These are phyloP conservation scores for Colletotrichum sp. DNA, from an alignment of 2,329 filamentous ascomycete species.

Conservation along the genomic window DNA sequence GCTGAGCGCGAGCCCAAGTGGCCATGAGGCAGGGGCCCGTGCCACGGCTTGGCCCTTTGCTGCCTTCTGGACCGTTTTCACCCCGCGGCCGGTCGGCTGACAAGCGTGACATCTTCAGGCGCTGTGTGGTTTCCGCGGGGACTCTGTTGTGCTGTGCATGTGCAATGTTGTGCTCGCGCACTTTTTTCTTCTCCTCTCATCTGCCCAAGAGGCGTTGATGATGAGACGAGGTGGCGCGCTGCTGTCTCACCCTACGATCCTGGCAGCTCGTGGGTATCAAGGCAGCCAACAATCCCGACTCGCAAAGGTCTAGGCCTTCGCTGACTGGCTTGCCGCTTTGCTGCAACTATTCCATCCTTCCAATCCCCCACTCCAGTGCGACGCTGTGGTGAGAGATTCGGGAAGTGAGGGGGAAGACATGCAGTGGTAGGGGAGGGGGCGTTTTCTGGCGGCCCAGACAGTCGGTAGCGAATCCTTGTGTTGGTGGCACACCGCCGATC, in stretches of 20 bases:
- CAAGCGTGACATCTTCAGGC: slow-evolving; percentile 4
- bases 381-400: not conserved
- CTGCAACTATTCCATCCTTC: not conserved
- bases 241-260: slow-evolving; percentile 10
- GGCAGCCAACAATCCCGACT: not conserved
- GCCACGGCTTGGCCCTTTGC: not conserved
- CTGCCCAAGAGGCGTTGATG: slow-evolving; percentile 8
- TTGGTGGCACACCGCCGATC: slow-evolving; percentile 8
- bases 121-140: not conserved
- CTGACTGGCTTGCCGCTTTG: not conserved
- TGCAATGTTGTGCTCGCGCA: slow-evolving; percentile 1
- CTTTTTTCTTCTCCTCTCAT: not conserved
- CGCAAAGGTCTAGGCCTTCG: not conserved
- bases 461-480: slow-evolving; percentile 12
- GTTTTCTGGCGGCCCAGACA: slow-evolving; percentile 9
- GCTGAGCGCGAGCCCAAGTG: not conserved
- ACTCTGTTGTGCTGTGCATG: not conserved
- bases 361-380: not conserved
- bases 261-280: not conserved
- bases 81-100: not conserved
- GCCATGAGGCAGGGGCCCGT: slow-evolving; percentile 17
- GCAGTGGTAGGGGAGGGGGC: not conserved
- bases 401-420: not conserved
- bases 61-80: not conserved
- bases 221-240: slow-evolving; percentile 19